These are phyloP conservation scores for Bretschneidera sinensis DNA, from an alignment of 345 rosid genomes.

Conservation along the genomic window DNA sequence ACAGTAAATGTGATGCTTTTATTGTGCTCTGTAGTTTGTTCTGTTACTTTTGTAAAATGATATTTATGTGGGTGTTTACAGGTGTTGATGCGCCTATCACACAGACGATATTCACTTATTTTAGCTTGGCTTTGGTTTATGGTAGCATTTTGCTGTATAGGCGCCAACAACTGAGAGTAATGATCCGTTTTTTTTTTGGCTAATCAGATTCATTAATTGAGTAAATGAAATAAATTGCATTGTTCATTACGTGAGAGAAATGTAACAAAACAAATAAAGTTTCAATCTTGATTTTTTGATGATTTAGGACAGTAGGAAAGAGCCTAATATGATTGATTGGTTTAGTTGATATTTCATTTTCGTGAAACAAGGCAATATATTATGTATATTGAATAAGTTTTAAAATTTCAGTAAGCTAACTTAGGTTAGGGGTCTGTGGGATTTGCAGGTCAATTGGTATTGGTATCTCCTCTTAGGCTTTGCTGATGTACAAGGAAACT, in stretches of 20 bases:
- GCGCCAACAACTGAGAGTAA: slow-evolving; percentile 39
- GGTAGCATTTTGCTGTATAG: slow-evolving; percentile 39
- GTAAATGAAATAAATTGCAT: too few relatives aligned
- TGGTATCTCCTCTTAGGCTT: slow-evolving; percentile 60
- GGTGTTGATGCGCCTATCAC: slow-evolving; percentile 61
- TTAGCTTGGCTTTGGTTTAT: slow-evolving; percentile 40
- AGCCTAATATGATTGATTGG: too few relatives aligned
- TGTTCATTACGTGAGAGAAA: too few relatives aligned
- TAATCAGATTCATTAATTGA: neutral
- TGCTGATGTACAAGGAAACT: slow-evolving; percentile 60
- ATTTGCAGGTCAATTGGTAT: slow-evolving; percentile 46
- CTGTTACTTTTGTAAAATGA: too few relatives aligned
- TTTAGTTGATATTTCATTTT: too few relatives aligned
- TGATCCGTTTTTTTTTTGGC: neutral
- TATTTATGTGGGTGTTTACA: slow-evolving; percentile 8
- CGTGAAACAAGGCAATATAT: too few relatives aligned
- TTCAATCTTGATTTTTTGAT: neutral
- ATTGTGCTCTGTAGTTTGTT: neutral
- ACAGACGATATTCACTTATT: slow-evolving; percentile 40
- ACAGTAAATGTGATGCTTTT: neutral
- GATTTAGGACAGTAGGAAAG: neutral
- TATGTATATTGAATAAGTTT: too few relatives aligned
- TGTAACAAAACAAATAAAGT: too few relatives aligned
- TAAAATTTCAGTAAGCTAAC: too few relatives aligned
- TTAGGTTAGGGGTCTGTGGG: neutral